A percentile compares a stretch with the other conserved stretches of the same genome.
These are phyloP conservation scores for Melaleuca quinquenervia DNA, from an alignment of 345 rosid species.

Conservation along the genomic window DNA sequence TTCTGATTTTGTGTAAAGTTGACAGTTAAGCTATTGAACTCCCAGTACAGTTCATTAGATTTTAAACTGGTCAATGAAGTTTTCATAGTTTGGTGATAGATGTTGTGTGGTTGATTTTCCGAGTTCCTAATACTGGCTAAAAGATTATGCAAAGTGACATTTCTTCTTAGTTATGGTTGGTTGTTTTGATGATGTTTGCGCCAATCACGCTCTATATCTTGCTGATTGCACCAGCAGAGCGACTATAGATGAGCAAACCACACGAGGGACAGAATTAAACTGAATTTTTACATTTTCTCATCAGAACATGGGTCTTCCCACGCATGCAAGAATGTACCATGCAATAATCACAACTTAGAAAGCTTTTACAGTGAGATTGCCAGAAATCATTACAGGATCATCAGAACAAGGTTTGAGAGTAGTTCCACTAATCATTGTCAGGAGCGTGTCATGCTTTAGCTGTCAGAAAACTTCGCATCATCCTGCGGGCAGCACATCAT, in stretches of 20 bases:
- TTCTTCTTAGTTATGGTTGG: neutral
- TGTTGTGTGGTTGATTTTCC: neutral
- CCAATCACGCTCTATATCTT: neutral
- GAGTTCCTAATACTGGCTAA: neutral
- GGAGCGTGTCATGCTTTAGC: neutral
- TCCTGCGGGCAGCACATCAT: neutral
- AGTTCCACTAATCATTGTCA: neutral
- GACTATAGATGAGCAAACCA: neutral
- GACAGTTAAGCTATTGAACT: neutral
- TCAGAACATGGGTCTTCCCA: neutral
- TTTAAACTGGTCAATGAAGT: neutral
- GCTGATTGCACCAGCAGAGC: neutral
- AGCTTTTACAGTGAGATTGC: neutral
- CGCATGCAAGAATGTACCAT: neutral
- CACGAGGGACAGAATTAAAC: neutral
- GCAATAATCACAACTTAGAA: neutral
- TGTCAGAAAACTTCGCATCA: neutral
- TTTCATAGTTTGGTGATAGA: neutral
- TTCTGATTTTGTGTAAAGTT: neutral
- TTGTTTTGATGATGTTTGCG: neutral
- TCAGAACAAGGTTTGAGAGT: neutral
- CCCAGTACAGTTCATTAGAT: neutral
- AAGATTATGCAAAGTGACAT: neutral
- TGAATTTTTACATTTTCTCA: neutral
- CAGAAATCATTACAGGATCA: neutral